Base-by-base conservation (phyloP, 148 eudicot genomes). In the Agrostemma githago region DNA sequence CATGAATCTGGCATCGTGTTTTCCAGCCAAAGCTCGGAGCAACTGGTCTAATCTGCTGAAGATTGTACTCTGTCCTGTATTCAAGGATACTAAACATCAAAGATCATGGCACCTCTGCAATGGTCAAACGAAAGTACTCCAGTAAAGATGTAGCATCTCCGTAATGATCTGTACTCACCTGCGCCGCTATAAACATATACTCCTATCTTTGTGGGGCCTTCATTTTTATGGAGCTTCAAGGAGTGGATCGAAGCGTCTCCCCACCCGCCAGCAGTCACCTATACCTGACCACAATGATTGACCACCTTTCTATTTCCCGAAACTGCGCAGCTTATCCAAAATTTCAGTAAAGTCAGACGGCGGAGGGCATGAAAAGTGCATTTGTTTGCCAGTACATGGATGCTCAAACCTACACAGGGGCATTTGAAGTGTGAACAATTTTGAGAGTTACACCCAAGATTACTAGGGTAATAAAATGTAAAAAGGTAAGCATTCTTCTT, bases 281-380 rank as follows among this genome's bases (percentile, higher is more conserved):
- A 51, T 11, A 12, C 56, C 56, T 51, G 56, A 51, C 16, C 72
- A 14, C 58, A 34, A 20, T 70, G 57, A 6, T 67, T 54, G 39
- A 61, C 40, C 66, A 68, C 26, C 71, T n/a, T 66, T 10, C 72
- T 75, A 75, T 43, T 58, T 65, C 62, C 76, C 62, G 9, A 75
- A 20, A 46, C 65, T 57, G 34, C 92, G 96, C 59, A 91, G 92
- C 71, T 59, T 83, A 68, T 76, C 82, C 70, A 87, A 72, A 66
- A 86, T 77, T 66, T 81, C 84, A 58, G 90, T 77, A 78, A 94
- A 90, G 83, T 94, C 98, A 64, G 77, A 46, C 64, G 98, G 98
- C 21, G 98, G 97, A 66, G 81, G 81, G 85, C 92, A 88, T 69
- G 89, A 87, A 79, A 94, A 91, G 59, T 78, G 84, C 80, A 89